Evolutionary conservation across 805 yeast species (phyloP).

Genomic region (Saccharomycopsis javanensis): DNA sequence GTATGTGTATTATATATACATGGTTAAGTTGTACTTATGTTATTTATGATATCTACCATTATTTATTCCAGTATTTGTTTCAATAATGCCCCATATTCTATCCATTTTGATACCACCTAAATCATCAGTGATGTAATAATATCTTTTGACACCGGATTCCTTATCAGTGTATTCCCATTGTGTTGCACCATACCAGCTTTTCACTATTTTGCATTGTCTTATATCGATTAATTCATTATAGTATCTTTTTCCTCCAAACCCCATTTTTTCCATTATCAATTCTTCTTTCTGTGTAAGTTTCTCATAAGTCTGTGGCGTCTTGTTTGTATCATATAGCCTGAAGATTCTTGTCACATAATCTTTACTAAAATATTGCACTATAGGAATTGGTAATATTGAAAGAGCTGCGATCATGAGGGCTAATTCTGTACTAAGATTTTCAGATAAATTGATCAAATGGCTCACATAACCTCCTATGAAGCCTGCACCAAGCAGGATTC

Average conservation of each 20-base stretch:
- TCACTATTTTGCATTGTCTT: slow-evolving; percentile 33
- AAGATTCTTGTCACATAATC: slow-evolving; percentile 66
- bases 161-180: slow-evolving; percentile 32
- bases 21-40: too few relatives aligned
- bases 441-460: slow-evolving; percentile 46
- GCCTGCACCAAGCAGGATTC: slow-evolving; percentile 53
- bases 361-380: slow-evolving; percentile 42
- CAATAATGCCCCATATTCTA: slow-evolving; percentile 76
- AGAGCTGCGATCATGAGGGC: slow-evolving; percentile 34
- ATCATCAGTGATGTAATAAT: slow-evolving; percentile 53
- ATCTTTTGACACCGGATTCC: slow-evolving; percentile 22
- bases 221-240: slow-evolving; percentile 53
- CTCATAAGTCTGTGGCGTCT: slow-evolving; percentile 52
- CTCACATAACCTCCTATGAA: slow-evolving; percentile 52
- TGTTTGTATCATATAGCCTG: slow-evolving; percentile 53
- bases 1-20: neutral
- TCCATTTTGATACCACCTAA: slow-evolving; percentile 80
- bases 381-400: slow-evolving; percentile 46
- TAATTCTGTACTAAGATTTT: slow-evolving; percentile 41
- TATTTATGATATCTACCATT: slow-evolving; percentile 43
- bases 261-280: slow-evolving; percentile 57
- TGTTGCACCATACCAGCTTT: slow-evolving; percentile 38
- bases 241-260: slow-evolving; percentile 54
- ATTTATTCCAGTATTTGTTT: slow-evolving; percentile 52
- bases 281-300: slow-evolving; percentile 52